Percentiles rank a stretch among this genome's conserved stretches.
Conservation (phyloP, 2,329 filamentous ascomycete species). For the Zarea fungicola region DNA sequence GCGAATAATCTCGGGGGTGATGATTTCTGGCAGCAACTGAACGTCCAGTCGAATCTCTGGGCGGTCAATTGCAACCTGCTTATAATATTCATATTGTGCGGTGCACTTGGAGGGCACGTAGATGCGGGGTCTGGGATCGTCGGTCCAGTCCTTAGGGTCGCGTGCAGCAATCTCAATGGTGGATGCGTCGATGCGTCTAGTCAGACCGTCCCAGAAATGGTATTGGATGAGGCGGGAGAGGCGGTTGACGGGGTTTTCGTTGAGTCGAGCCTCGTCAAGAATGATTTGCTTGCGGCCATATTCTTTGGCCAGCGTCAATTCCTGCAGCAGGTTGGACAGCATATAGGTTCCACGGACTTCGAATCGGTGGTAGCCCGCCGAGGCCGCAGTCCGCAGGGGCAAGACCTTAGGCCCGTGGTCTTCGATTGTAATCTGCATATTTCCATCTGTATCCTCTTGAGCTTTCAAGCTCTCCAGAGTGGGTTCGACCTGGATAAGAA, state of each 20-base stretch:
- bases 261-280: constrained; percentile 83
- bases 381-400: constrained; percentile 76
- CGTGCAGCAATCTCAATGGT: constrained; percentile 79
- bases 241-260: constrained; percentile 90
- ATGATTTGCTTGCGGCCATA: constrained; percentile 86
- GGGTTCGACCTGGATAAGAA: constrained; percentile 79
- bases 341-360: constrained; percentile 95
- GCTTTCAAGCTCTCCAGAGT: constrained; percentile 74
- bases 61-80: constrained; percentile 66
- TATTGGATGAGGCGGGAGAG: constrained; percentile 81
- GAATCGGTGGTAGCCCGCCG: constrained; percentile 79
- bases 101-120: constrained; percentile 83
- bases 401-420: constrained; percentile 90
- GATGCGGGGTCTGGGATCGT: constrained; percentile 81
- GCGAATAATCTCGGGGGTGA: constrained; percentile 75
- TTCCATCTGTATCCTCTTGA: constrained; percentile 88
- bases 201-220: constrained; percentile 90
- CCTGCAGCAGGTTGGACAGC: constrained; percentile 92
- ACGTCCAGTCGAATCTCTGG: constrained; percentile 89
- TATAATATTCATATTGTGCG: constrained; percentile 87
- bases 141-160: constrained; percentile 95
- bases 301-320: constrained; percentile 87
- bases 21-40: constrained; percentile 66
- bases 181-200: constrained; percentile 81
- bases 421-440: constrained; percentile 97